phyloP scores from a whole-genome alignment of 2,329 filamentous ascomycete genomes.

The Fusarium nygamai region DNA sequence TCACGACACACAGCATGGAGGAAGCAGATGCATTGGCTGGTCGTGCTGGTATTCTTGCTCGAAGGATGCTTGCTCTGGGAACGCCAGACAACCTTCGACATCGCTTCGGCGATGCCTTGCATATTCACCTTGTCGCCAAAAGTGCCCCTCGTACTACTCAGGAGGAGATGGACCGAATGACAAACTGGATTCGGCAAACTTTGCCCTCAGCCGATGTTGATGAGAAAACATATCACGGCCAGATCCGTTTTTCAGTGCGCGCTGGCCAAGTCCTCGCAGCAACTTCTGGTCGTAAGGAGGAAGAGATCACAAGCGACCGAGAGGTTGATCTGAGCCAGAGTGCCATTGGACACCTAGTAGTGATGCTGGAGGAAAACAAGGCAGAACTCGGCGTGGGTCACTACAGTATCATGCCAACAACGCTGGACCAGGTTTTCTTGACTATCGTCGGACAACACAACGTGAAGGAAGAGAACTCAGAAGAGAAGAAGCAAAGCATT shows the following conservation, averaged over 20 bases:
- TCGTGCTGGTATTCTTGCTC: conserved; percentile 85
- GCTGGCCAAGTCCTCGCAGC: conserved; percentile 53
- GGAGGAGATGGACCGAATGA: conserved; percentile 73
- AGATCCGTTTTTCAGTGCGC: conserved; percentile 84
- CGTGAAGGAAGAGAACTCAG: conserved; percentile 76
- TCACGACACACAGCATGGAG: conserved; percentile 96
- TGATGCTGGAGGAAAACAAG: conserved; percentile 77
- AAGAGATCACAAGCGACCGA: conserved; percentile 33
- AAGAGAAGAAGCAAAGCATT: conserved; percentile 44
- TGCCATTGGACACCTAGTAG: conserved; percentile 75
- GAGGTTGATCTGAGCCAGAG: conserved; percentile 50
- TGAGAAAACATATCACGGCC: conserved; percentile 81
- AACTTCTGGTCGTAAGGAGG: conserved; percentile 32
- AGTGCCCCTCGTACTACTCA: conserved; percentile 77
- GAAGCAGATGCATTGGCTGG: conserved; percentile 90
- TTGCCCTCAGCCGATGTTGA: conserved; percentile 76
- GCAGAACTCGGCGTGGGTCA: conserved; percentile 78
- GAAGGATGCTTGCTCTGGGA: conserved; percentile 85
- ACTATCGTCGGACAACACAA: conserved; percentile 84
- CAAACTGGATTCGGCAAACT: conserved; percentile 69
- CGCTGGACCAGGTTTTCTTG: conserved; percentile 90
- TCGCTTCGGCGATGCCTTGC: conserved; percentile 80
- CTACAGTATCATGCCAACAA: conserved; percentile 88
- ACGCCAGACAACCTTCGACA: conserved; percentile 76
- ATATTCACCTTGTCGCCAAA: conserved; percentile 82